Evolutionary conservation across 1,139 yeast species (phyloP), one percentile per base, ranked within the genome.

Genomic region (Saccharomyces uvarum): DNA sequence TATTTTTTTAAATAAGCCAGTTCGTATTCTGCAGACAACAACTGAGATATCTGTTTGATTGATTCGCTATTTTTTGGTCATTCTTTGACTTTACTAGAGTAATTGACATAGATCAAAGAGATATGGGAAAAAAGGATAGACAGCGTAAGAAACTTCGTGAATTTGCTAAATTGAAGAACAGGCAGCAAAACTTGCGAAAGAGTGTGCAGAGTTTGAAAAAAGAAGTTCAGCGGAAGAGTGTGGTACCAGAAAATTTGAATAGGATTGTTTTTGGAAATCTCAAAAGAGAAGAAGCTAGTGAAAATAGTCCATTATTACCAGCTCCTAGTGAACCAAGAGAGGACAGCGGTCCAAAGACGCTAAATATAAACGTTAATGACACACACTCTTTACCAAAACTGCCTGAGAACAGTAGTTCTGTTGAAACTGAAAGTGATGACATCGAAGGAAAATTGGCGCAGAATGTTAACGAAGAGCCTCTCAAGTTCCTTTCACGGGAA

Each of bases 91-190:
- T 38, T 38, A 19, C 19, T 11, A 19, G 19, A 16, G 26, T 38
- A 38, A 38, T 38, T 38, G 44, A 33, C 44, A 4, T 38, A 19
- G 24, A 21, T 49, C 16, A 44, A 31, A 19, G 8, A 33, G 26
- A 51, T 13, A 55, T 55, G 58, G 59, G 60, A 26, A 54, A 50
- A 44, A 60, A 60, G 54, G 60, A 58, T 44, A 59, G 54, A 19
- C 59, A 58, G 54, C 60, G 63, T 42, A 54, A 51, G n/a, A 60
- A 51, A 42, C 49, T 60, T 47, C 55, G 57, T 28, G 51, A 54
- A 38, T 60, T 59, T 48, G 57, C 58, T 21, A 50, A 56, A 48
- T 41, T 51, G 14, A 54, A 58, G 50, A 53, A 55, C 41, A 50
- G 38, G 24, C 44, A 38, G 24, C 44, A 19, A 19, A 38, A 38